Percentiles rank a stretch among this genome's conserved stretches.
Conservation (phyloP, 2,329 filamentous ascomycete genomes). For the Monilinia polystroma region DNA sequence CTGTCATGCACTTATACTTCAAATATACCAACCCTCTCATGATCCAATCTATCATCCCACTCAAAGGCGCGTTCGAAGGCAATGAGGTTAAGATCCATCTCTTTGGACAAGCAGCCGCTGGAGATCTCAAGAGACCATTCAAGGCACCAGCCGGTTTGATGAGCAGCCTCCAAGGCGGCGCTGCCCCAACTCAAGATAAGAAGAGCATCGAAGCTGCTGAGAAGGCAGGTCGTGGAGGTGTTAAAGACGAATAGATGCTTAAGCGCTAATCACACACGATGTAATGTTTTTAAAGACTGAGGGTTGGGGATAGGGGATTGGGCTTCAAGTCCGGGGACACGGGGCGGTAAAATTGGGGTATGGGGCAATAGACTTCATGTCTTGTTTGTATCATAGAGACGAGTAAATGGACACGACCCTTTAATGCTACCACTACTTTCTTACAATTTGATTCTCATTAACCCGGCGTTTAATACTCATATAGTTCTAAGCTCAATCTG, state of each 20-base stretch:
- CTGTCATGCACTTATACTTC: conserved; percentile 97
- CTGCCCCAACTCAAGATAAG: conserved; percentile 81
- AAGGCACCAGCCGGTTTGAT: conserved; percentile 83
- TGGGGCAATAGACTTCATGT: conserved; percentile 5
- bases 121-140: conserved; percentile 94
- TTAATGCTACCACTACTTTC: conserved; percentile 11
- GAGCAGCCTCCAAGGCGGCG: conserved; percentile 68
- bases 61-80: conserved; percentile 93
- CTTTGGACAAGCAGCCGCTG: conserved; percentile 79
- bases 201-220: conserved; percentile 79
- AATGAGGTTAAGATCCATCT: conserved; percentile 97
- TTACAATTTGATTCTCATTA: background rate
- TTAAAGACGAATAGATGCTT: conserved; percentile 62
- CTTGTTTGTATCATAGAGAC: conserved; percentile 23
- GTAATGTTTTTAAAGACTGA: conserved; percentile 8
- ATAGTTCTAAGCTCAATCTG: background rate
- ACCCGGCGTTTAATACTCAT: background rate
- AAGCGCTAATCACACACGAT: conserved; percentile 1
- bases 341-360: conserved; percentile 8
- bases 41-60: conserved; percentile 97
- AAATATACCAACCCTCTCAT: conserved; percentile 99
- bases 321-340: background rate
- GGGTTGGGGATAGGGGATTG: background rate
- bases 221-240: conserved; percentile 69
- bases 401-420: conserved; percentile 4